These are phyloP conservation scores for Raddia distichophylla DNA, from an alignment of 176 grass and related monocot species.

Conservation along the genomic window DNA sequence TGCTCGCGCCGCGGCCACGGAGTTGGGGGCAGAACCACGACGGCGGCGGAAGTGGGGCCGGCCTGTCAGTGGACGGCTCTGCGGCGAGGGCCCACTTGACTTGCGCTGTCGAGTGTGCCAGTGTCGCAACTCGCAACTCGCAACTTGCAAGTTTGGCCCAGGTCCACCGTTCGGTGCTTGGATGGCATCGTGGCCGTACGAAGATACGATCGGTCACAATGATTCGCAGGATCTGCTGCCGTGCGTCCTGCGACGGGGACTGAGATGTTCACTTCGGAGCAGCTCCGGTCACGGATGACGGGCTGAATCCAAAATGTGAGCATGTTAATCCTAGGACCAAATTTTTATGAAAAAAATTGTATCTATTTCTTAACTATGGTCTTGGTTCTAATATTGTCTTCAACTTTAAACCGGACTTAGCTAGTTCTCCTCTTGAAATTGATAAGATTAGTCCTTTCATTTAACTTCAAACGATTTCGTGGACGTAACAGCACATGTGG, in stretches of 20 bases:
- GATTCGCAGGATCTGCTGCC: slow-evolving; percentile 9
- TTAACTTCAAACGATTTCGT: too few relatives aligned
- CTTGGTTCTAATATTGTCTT: too few relatives aligned
- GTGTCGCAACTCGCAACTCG: not conserved
- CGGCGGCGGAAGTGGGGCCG: not conserved
- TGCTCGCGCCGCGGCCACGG: slow-evolving; percentile 17
- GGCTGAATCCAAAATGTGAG: too few relatives aligned
- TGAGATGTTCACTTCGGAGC: not conserved
- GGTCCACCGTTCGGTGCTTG: not conserved
- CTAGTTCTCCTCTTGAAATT: too few relatives aligned
- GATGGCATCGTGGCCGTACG: not conserved
- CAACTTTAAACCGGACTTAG: too few relatives aligned
- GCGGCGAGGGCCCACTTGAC: not conserved
- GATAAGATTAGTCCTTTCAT: too few relatives aligned
- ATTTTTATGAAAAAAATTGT: too few relatives aligned
- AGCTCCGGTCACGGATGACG: too few relatives aligned
- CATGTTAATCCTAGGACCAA: too few relatives aligned
- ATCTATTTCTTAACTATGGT: too few relatives aligned
- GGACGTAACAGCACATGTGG: too few relatives aligned
- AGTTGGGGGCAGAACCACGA: slow-evolving; percentile 48
- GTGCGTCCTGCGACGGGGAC: not conserved
- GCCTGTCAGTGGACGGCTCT: not conserved
- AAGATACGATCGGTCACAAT: not conserved
- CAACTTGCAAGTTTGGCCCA: not conserved
- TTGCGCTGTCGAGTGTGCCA: not conserved